phyloP scores from a whole-genome alignment of 2,329 filamentous ascomycete species.

The Acrocalymma vagum region DNA sequence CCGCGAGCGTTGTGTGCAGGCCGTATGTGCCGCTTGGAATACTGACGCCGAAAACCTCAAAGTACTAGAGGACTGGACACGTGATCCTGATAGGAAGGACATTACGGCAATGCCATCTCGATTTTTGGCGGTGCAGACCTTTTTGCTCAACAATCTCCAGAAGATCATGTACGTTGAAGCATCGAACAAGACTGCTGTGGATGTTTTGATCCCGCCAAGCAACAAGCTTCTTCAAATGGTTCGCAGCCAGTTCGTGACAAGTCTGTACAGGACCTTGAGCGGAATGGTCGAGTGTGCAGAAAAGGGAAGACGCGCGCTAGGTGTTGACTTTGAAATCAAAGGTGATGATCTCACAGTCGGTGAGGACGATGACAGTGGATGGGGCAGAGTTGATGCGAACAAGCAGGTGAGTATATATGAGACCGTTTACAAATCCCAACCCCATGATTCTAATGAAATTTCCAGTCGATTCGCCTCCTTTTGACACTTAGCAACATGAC shows the following conservation, averaged over 20 bases:
- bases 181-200: slow-evolving; percentile 75
- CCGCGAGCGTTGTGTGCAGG: slow-evolving; percentile 84
- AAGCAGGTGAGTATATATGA: slow-evolving; percentile 47
- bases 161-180: slow-evolving; percentile 95
- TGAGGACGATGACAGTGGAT: slow-evolving; percentile 36
- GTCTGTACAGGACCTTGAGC: slow-evolving; percentile 90
- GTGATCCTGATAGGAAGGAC: slow-evolving; percentile 81
- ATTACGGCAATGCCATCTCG: slow-evolving; percentile 89
- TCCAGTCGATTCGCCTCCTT: slow-evolving; percentile 88
- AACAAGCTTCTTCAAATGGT: slow-evolving; percentile 91
- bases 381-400: slow-evolving; percentile 44
- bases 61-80: slow-evolving; percentile 91
- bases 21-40: slow-evolving; percentile 90
- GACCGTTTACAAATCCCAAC: no score
- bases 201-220: slow-evolving; percentile 86
- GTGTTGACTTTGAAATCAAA: slow-evolving; percentile 62
- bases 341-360: slow-evolving; percentile 57
- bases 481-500: slow-evolving; percentile 93
- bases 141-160: slow-evolving; percentile 85
- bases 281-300: slow-evolving; percentile 98
- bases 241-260: slow-evolving; percentile 89
- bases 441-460: slow-evolving; percentile 16
- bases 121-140: slow-evolving; percentile 85
- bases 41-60: slow-evolving; percentile 93
- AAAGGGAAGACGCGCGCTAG: slow-evolving; percentile 70